These are phyloP conservation scores for Adansonia rubrostipa DNA, from an alignment of 441 rosid species.

Conservation along the genomic window DNA sequence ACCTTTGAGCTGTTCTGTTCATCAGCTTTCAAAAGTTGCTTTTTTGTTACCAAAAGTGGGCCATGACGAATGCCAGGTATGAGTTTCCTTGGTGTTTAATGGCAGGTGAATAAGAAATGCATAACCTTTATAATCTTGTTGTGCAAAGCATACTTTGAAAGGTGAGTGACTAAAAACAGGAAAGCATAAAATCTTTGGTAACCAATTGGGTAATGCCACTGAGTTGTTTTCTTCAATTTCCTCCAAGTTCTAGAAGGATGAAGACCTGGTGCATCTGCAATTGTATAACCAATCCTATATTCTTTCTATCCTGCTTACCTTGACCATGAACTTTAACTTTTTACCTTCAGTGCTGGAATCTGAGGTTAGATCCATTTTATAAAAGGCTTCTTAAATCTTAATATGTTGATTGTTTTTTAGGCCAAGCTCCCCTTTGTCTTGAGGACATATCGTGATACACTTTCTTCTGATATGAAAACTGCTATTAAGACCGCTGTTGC, in stretches of 20 bases:
- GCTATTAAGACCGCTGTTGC: conserved; percentile 94
- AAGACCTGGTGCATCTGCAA: conserved; percentile 13
- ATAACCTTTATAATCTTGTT: conserved; percentile 8
- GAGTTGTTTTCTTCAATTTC: background rate
- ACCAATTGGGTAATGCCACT: background rate
- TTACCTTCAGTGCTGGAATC: conserved; percentile 22
- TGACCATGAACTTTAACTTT: background rate
- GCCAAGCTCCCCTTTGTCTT: conserved; percentile 88
- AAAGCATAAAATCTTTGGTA: background rate
- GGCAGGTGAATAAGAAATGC: background rate
- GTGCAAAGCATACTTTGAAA: background rate
- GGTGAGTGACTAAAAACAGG: background rate
- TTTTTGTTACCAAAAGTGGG: background rate
- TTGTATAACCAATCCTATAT: conserved; percentile 6
- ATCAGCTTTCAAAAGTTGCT: conserved; percentile 5
- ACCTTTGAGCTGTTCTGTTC: background rate
- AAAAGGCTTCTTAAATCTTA: conserved; percentile 24
- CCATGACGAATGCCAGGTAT: background rate
- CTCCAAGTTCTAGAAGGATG: background rate
- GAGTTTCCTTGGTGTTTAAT: background rate
- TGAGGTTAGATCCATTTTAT: conserved; percentile 18
- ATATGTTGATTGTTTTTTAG: conserved; percentile 47
- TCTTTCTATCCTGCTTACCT: background rate
- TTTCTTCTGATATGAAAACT: conserved; percentile 89
- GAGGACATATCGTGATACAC: conserved; percentile 87